These are phyloP conservation scores for Geranomyces variabilis DNA, from an alignment of 192 early-diverging fungal species.

Conservation along the genomic window DNA sequence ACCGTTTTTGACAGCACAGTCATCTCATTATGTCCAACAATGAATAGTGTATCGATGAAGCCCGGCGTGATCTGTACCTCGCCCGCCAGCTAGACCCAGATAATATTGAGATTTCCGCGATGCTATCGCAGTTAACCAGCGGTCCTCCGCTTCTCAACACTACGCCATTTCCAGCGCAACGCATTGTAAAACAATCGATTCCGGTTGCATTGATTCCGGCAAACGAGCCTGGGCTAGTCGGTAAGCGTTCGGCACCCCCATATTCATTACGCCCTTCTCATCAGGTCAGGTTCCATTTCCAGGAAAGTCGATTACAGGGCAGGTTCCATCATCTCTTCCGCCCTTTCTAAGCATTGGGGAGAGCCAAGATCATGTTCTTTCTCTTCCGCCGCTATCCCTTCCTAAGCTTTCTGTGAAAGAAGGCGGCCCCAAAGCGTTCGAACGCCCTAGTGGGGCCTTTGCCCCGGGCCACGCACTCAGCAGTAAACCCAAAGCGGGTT, in stretches of 20 bases:
- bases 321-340: background rate
- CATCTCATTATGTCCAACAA: background rate
- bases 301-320: background rate
- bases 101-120: conserved; percentile 33
- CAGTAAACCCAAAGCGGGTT: background rate
- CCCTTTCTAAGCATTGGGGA: background rate
- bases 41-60: conserved; percentile 28
- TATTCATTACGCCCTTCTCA: background rate
- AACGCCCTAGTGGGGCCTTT: background rate
- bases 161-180: conserved; percentile 34
- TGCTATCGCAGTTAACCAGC: conserved; percentile 31
- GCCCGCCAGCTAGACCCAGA: conserved; percentile 30
- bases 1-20: background rate
- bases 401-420: conserved; percentile 27
- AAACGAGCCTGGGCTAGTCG: conserved; percentile 7
- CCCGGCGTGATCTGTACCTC: conserved; percentile 28
- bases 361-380: conserved; percentile 20
- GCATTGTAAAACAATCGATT: background rate
- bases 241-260: background rate
- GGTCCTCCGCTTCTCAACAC: conserved; percentile 24
- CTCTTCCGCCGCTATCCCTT: conserved; percentile 20
- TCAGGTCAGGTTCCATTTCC: no score
- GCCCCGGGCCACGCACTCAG: background rate
- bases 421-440: conserved; percentile 8
- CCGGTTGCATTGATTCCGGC: conserved; percentile 24